Evolutionary conservation across 176 grass and related monocot genomes (phyloP).

Genomic region (Leersia perrieri): DNA sequence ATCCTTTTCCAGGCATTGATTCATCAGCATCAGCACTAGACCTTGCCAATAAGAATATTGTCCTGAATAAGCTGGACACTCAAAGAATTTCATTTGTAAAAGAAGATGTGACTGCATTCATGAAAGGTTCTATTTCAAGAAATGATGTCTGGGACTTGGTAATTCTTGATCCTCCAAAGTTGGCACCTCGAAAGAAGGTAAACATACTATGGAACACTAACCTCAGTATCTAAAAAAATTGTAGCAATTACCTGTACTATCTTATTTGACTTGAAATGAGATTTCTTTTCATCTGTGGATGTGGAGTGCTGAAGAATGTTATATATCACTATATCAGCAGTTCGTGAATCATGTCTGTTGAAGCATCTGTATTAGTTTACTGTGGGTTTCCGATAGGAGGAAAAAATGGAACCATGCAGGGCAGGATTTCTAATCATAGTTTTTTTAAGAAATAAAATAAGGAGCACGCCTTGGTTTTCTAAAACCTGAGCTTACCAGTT

Average conservation of each 20-base stretch:
- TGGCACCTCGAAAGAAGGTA: constrained; percentile 92
- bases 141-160: constrained; percentile 83
- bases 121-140: constrained; percentile 71
- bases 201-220: background rate
- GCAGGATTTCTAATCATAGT: background rate
- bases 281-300: background rate
- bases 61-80: constrained; percentile 60
- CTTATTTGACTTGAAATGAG: background rate
- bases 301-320: background rate
- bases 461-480: background rate
- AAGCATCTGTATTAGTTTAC: background rate
- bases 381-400: background rate
- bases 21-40: constrained; percentile 79
- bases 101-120: constrained; percentile 85
- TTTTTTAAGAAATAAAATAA: background rate
- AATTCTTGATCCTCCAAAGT: constrained; percentile 93
- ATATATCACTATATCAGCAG: background rate
- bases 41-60: constrained; percentile 85
- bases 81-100: constrained; percentile 67
- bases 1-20: constrained; percentile 78
- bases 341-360: background rate
- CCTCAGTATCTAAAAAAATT: too few species aligned
- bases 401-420: background rate
- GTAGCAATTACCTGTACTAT: constrained; percentile 1
- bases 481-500: background rate